A percentile compares a stretch with the other conserved stretches of the same genome.
These are phyloP conservation scores for Fomes fomentarius DNA, from an alignment of 1,284 basidiomycete genomes.

Conservation along the genomic window DNA sequence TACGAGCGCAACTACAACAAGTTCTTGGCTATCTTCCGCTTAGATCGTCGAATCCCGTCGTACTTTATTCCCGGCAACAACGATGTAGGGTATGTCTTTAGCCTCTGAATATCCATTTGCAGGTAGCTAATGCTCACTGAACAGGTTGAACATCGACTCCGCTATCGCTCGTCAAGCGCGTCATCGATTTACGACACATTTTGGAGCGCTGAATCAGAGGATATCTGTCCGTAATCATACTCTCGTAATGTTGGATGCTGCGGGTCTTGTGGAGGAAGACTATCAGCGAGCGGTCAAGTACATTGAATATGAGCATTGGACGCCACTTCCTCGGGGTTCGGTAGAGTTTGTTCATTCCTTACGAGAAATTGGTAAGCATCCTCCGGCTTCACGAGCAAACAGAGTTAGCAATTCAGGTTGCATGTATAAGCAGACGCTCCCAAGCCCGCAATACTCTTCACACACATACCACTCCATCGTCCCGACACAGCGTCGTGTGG, in stretches of 20 bases:
- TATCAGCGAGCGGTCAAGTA: conserved; percentile 62
- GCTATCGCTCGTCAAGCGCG: conserved; percentile 22
- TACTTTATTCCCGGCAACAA: conserved; percentile 87
- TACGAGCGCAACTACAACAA: conserved; percentile 62
- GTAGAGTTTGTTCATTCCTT: conserved; percentile 73
- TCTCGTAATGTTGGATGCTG: conserved; percentile 75
- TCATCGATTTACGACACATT: conserved; percentile 69
- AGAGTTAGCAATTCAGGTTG: not conserved
- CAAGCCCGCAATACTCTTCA: conserved; percentile 69
- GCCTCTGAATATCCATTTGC: not conserved
- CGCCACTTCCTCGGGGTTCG: conserved; percentile 59
- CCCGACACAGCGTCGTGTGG: conserved; percentile 76
- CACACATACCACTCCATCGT: conserved; percentile 82
- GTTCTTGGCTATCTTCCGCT: conserved; percentile 66
- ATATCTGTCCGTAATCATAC: conserved; percentile 70
- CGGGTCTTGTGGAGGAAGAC: conserved; percentile 81
- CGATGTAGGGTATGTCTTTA: conserved; percentile 67
- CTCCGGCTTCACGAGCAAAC: no score
- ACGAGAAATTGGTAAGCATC: conserved; percentile 51
- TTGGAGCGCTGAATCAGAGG: conserved; percentile 62
- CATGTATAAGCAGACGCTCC: conserved; percentile 25
- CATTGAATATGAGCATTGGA: conserved; percentile 60
- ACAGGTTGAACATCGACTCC: conserved; percentile 28
- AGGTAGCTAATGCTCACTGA: not conserved
- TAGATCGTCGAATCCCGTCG: conserved; percentile 43